Base-by-base conservation (phyloP, 768 basidiomycete species). In the Mycena kentingensis region DNA sequence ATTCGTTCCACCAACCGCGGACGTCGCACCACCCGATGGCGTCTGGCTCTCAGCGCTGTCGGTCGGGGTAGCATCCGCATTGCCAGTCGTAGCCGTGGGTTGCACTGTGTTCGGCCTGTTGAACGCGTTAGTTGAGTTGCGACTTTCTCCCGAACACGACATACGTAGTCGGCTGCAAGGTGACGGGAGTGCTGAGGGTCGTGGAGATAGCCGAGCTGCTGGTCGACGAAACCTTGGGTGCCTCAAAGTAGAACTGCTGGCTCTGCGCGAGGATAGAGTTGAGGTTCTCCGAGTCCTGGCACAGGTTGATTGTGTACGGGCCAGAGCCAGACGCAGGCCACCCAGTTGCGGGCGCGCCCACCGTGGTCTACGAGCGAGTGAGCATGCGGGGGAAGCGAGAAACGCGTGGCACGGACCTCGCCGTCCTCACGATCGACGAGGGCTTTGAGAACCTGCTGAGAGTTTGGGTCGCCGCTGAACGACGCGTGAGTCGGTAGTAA, bases 221-320 rank as follows among this genome's bases (percentile, higher is more conserved):
- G 25, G n/a, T n/a, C n/a, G 68, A 60, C 46, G 64, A 50, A 29
- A 46, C 35, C 26, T 65, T 60, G 15, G 70, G 49, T 3, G 65
- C 51, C 15, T 64, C 67, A 47, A 80, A 77, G 38, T 61, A 70
- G 69, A 93, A 94, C 49, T 81, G 64, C 24, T 50, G 46, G 16
- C 89, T 91, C 70, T 94, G 90, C 32, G 90, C 89, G 47, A 82
- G 77, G 58, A 93, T 83, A 45, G 70, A 69, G 66, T 67, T 63
- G 21, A 79, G 70, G 48, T 81, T 46, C 18, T 77, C 49, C 3
- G 74, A 55, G 58, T 80, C 75, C 59, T 73, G 61, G 54, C 85
- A 82, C 24, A 94, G 67, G 73, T 93, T 90, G 69, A 95, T 77
- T 51, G 80, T 85, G 80, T 80, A 94, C 44, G 26, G 35, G 29